phyloP scores from a whole-genome alignment of 257 asterid species.

The Gentiana straminea region DNA sequence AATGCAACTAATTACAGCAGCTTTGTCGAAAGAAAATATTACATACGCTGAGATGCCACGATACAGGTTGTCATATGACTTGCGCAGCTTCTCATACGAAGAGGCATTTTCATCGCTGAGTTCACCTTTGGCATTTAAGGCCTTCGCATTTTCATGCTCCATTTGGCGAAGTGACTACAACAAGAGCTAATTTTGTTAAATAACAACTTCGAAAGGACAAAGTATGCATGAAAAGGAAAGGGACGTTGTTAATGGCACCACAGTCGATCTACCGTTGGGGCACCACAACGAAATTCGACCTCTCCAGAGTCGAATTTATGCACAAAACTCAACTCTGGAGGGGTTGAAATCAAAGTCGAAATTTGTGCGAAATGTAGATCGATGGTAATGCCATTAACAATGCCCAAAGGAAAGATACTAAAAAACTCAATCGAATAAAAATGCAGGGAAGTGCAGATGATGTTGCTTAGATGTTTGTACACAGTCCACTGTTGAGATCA shows the following conservation, averaged over 20 bases:
- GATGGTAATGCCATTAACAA: too few species aligned
- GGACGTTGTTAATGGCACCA: too few species aligned
- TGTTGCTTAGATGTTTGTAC: not conserved
- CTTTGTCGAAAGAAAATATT: conserved; percentile 7
- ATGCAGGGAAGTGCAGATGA: too few species aligned
- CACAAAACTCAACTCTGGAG: too few species aligned
- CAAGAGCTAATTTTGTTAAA: conserved; percentile 13
- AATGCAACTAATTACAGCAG: too few species aligned
- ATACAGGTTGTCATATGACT: conserved; percentile 76
- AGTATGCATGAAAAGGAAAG: conserved; percentile 5
- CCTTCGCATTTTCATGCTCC: conserved; percentile 96
- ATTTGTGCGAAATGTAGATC: not conserved
- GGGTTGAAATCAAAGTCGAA: too few species aligned
- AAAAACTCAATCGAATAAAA: too few species aligned
- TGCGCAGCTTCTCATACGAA: conserved; percentile 85
- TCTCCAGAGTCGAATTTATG: too few species aligned
- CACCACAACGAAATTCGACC: too few species aligned
- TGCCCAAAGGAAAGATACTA: too few species aligned
- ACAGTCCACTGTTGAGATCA: not conserved
- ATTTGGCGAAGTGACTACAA: conserved; percentile 85
- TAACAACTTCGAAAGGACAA: conserved; percentile 6
- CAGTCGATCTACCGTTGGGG: too few species aligned
- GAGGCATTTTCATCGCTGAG: conserved; percentile 82
- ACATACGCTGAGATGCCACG: conserved; percentile 96
- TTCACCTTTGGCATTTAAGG: conserved; percentile 94